Base-by-base conservation (phyloP, 441 rosid genomes). In the Theobroma grandiflorum region DNA sequence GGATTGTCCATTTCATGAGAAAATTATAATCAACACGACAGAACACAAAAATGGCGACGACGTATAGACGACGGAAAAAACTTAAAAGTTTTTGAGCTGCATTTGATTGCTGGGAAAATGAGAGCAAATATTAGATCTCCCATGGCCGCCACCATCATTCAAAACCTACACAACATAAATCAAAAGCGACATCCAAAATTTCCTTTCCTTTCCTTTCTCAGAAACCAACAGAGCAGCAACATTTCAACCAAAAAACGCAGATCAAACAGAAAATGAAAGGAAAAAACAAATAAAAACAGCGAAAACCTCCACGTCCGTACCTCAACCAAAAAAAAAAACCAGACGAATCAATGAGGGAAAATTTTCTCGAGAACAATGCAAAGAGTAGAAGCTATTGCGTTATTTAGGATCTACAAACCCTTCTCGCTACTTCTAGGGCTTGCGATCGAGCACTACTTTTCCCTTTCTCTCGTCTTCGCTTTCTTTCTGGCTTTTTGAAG, bases 131-230 rank as follows among this genome's bases (percentile, higher is more conserved):
- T 84, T n/a, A 72, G 76, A 72, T 72, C 76, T 72, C 76, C 8
- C 11, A 72, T 37, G 47, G 76, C 76, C 49, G 63, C 76, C 63
- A 37, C 33, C 49, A 86, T 85, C 86, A 78, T 74, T 49, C 38
- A 15, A 69, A 71, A 37, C 50, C 22, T 38, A 43, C 26, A 57
- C 58, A 52, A 49, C 35, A 52, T 38, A 72, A 66, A 74, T 65
- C 68, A 37, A 26, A 57, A 77, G 43, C 40, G 3, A 76, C 11
- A 59, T 63, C 61, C 37, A 67, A n/a, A 42, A 53, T 26, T 15
- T 37, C 31, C 31, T 50, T 53, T 58, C 16, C 33, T 22, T 64
- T 16, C 55, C n/a, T 80, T 79, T 61, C 78, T 45, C 63, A 55
- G 31, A n/a, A 77, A 81, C 75, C 74, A 82, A 64, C 75, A 76